Percentiles rank a stretch among this genome's conserved stretches.
Evolutionary conservation across 495 filamentous ascomycete species (phyloP).

Genomic region (Penicillium waksmanii): DNA sequence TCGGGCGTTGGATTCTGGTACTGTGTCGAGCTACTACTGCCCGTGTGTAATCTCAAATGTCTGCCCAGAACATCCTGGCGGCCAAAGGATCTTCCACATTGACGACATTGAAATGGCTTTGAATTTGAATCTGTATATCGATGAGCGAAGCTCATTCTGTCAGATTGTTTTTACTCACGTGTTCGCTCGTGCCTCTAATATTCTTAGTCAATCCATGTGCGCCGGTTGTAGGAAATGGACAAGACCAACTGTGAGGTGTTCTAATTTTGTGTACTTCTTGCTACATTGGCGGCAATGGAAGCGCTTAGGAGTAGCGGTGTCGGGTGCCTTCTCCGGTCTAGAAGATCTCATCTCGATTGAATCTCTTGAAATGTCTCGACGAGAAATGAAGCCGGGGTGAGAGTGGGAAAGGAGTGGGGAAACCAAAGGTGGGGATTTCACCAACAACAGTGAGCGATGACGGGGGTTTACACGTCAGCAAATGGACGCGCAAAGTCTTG

Average conservation of each 20-base stretch:
- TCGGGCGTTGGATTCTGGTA: neutral
- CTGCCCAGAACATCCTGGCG: slow-evolving; percentile 24
- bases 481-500: neutral
- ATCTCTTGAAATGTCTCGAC: neutral
- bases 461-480: neutral
- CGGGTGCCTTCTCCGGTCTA: neutral
- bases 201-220: neutral
- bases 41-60: slow-evolving; percentile 17
- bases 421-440: slow-evolving; percentile 7
- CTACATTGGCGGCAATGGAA: slow-evolving; percentile 11
- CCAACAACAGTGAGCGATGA: neutral
- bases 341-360: neutral
- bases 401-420: slow-evolving; percentile 12
- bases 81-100: slow-evolving; percentile 22
- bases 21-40: neutral
- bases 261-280: slow-evolving; percentile 23
- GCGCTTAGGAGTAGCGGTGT: neutral
- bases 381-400: neutral
- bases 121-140: slow-evolving; percentile 21
- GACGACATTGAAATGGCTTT: slow-evolving; percentile 22
- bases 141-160: neutral
- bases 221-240: neutral
- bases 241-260: slow-evolving; percentile 23
- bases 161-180: slow-evolving; percentile 2
- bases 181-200: slow-evolving; percentile 23